Evolutionary conservation across 306 rosid genomes (phyloP).

Genomic region (Alnus rubra): DNA sequence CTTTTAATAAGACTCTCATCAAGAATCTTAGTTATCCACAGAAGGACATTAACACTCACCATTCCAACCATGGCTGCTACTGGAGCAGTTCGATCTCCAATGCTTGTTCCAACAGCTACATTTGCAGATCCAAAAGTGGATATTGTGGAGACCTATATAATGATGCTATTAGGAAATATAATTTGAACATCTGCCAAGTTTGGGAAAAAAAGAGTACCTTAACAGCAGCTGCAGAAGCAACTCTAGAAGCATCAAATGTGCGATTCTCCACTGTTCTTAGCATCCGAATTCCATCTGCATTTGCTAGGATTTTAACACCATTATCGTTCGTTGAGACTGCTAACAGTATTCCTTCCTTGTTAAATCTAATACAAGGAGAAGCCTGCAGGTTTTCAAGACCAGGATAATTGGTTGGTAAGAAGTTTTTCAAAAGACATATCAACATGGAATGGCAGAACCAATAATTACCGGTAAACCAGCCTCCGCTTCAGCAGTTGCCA

Average conservation of each 20-base stretch:
- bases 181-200: constrained; percentile 23
- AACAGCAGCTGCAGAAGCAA: constrained; percentile 77
- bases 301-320: constrained; percentile 88
- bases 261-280: constrained; percentile 83
- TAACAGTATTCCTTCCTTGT: constrained; percentile 87
- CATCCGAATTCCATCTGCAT: constrained; percentile 83
- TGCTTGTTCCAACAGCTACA: constrained; percentile 74
- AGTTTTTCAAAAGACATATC: constrained; percentile 13
- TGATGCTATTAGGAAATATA: constrained; percentile 30
- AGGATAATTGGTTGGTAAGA: constrained; percentile 35
- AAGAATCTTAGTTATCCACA: constrained; percentile 14
- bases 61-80: constrained; percentile 74
- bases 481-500: constrained; percentile 74
- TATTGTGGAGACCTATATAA: constrained; percentile 62
- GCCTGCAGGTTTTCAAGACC: constrained; percentile 58
- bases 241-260: constrained; percentile 87
- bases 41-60: constrained; percentile 48
- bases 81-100: constrained; percentile 81
- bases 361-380: constrained; percentile 92
- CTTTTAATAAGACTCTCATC: background rate
- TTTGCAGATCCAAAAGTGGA: constrained; percentile 68
- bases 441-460: constrained; percentile 12
- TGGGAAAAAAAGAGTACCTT: constrained; percentile 54
- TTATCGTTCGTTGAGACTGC: constrained; percentile 88
- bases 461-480: constrained; percentile 82